Evolutionary conservation across 306 rosid genomes (phyloP).

Genomic region (Cucurbita maxima): DNA sequence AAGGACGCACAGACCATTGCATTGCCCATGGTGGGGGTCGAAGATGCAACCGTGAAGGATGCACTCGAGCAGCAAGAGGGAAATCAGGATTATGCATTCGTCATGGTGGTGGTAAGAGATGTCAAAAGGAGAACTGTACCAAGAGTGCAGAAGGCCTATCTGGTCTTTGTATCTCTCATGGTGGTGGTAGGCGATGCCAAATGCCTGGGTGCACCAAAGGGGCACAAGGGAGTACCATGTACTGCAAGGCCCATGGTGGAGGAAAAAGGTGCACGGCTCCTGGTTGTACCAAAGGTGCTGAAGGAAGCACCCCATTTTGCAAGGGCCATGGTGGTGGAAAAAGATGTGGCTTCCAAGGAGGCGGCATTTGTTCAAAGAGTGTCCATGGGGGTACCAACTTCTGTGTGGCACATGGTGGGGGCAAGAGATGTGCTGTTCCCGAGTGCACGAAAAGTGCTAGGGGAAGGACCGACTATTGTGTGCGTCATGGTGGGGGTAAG

Average conservation of each 20-base stretch:
- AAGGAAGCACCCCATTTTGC: slow-evolving; percentile 86
- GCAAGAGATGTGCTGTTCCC: slow-evolving; percentile 75
- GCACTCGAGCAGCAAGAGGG: slow-evolving; percentile 89
- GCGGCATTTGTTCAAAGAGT: slow-evolving; percentile 68
- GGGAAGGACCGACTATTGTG: slow-evolving; percentile 93
- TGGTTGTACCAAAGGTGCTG: slow-evolving; percentile 94
- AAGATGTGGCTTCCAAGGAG: slow-evolving; percentile 79
- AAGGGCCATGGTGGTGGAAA: slow-evolving; percentile 96
- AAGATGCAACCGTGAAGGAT: slow-evolving; percentile 65
- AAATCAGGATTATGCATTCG: slow-evolving; percentile 90
- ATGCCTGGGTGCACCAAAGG: slow-evolving; percentile 71
- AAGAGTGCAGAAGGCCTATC: slow-evolving; percentile 95
- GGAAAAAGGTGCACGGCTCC: slow-evolving; percentile 77
- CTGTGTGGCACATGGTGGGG: slow-evolving; percentile 98
- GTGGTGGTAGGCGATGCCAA: slow-evolving; percentile 94
- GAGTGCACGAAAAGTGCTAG: slow-evolving; percentile 91
- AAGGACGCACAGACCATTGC: slow-evolving; percentile 88
- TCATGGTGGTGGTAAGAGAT: slow-evolving; percentile 95
- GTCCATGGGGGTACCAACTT: slow-evolving; percentile 92
- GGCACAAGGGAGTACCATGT: slow-evolving; percentile 94
- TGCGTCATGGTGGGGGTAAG: slow-evolving; percentile 93
- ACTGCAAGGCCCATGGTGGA: slow-evolving; percentile 95
- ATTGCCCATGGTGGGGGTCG: slow-evolving; percentile 98
- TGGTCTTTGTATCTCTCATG: slow-evolving; percentile 93
- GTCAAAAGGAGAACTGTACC: slow-evolving; percentile 76